phyloP scores from a whole-genome alignment of 2,329 filamentous ascomycete genomes.

The Scedosporium aurantiacum region DNA sequence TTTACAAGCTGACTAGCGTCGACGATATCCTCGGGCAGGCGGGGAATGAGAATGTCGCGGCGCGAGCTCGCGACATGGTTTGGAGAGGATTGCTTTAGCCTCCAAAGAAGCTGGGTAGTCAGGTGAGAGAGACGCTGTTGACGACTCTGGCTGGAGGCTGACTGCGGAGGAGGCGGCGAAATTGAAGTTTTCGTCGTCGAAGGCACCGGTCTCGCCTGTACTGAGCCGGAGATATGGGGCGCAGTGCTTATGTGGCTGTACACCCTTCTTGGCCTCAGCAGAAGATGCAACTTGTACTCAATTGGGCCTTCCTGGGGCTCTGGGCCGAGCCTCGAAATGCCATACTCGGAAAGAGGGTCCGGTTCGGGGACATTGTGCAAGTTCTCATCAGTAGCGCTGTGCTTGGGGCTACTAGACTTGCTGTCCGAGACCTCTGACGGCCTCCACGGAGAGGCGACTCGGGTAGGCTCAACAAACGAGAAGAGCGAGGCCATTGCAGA shows the following conservation, averaged over 20 bases:
- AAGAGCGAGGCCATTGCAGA: slow-evolving; percentile 80
- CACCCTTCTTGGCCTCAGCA: slow-evolving; percentile 65
- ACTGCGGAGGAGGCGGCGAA: slow-evolving; percentile 18
- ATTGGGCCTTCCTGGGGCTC: slow-evolving; percentile 91
- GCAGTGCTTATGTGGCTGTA: slow-evolving; percentile 62
- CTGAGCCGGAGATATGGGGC: slow-evolving; percentile 5
- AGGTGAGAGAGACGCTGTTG: slow-evolving; percentile 81
- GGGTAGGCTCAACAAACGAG: slow-evolving; percentile 78
- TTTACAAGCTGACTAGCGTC: slow-evolving; percentile 34
- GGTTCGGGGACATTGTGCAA: slow-evolving; percentile 11
- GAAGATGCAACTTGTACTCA: slow-evolving; percentile 90
- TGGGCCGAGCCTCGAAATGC: slow-evolving; percentile 66
- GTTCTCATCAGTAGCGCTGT: slow-evolving; percentile 13
- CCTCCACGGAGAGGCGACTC: slow-evolving; percentile 86
- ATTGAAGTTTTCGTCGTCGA: slow-evolving; percentile 17
- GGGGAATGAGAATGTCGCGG: slow-evolving; percentile 62
- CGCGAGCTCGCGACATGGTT: slow-evolving; percentile 74
- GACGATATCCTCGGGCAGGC: slow-evolving; percentile 54
- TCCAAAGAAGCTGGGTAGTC: slow-evolving; percentile 90
- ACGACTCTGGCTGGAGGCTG: slow-evolving; percentile 53
- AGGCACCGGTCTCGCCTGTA: slow-evolving; percentile 8
- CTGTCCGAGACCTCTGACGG: slow-evolving; percentile 37
- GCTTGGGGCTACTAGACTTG: slow-evolving; percentile 17
- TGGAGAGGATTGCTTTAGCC: slow-evolving; percentile 86
- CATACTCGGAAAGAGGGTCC: slow-evolving; percentile 46